Conservation (phyloP, 495 filamentous ascomycete genomes). For the Copromyces sp. region DNA sequence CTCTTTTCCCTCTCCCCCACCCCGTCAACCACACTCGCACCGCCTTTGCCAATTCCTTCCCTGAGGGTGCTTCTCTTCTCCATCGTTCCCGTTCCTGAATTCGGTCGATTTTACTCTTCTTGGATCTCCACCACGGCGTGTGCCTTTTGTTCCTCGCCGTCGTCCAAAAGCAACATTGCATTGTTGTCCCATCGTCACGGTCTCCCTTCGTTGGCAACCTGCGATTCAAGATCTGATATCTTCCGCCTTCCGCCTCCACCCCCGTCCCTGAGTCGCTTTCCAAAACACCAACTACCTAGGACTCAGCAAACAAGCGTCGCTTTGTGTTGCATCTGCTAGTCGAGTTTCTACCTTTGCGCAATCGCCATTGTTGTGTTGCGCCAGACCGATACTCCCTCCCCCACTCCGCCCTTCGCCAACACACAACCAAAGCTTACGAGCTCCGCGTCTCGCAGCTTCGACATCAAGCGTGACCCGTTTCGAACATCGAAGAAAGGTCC, state of each 20-base stretch:
- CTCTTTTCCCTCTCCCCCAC: conserved; percentile 3
- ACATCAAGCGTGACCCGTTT: neutral
- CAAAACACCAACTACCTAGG: neutral
- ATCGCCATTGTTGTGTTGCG: neutral
- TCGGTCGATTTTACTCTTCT: conserved; percentile 20
- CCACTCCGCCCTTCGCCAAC: neutral
- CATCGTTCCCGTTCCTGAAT: conserved; percentile 17
- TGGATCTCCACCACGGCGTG: conserved; percentile 11
- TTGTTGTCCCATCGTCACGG: neutral
- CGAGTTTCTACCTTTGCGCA: neutral
- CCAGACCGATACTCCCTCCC: neutral
- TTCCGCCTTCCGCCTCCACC: neutral
- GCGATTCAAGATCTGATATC: neutral
- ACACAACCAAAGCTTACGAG: neutral
- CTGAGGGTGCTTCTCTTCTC: conserved; percentile 28
- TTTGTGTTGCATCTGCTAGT: neutral
- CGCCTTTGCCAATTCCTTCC: conserved; percentile 27
- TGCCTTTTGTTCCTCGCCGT: conserved; percentile 11
- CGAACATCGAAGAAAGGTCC: neutral
- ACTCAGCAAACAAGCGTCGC: neutral
- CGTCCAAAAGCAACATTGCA: conserved; percentile 7
- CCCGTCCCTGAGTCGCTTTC: neutral
- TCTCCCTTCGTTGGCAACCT: neutral
- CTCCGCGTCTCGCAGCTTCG: neutral
- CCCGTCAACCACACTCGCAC: conserved; percentile 16